Evolutionary conservation across 352 stramenopile species (phyloP).

Genomic region (Detonula confervacea): DNA sequence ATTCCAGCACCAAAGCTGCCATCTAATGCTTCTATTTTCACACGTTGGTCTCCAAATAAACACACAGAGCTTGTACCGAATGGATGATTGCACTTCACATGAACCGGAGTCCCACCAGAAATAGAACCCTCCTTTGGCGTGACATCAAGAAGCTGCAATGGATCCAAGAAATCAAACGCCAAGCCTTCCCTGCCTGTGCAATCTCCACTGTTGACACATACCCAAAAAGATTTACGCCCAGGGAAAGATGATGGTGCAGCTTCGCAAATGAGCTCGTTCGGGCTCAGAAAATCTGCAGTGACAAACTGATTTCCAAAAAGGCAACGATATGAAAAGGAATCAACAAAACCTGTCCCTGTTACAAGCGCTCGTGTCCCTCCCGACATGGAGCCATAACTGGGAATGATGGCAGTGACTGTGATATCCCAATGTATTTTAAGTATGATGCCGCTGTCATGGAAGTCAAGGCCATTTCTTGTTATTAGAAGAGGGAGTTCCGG

Average conservation of each 20-base stretch:
- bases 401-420: conserved; percentile 32
- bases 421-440: conserved; percentile 35
- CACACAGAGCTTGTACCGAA: conserved; percentile 26
- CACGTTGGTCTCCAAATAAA: conserved; percentile 42
- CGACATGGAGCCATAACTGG: conserved; percentile 27
- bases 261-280: conserved; percentile 39
- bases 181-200: conserved; percentile 33
- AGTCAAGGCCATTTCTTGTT: conserved; percentile 52
- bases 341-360: conserved; percentile 44
- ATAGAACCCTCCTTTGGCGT: conserved; percentile 39
- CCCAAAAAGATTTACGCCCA: conserved; percentile 30
- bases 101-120: conserved; percentile 38
- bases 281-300: conserved; percentile 32
- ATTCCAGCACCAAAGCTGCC: conserved; percentile 2
- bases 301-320: conserved; percentile 45
- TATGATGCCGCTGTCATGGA: conserved; percentile 24
- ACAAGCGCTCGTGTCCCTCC: conserved; percentile 32
- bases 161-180: conserved; percentile 45
- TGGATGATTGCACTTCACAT: conserved; percentile 32
- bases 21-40: conserved; percentile 17
- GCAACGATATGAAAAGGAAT: conserved; percentile 41
- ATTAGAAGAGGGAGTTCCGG: conserved; percentile 14
- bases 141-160: conserved; percentile 30
- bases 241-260: conserved; percentile 18
- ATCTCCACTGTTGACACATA: conserved; percentile 48